These are phyloP conservation scores for Condylostoma magnum DNA, from an alignment of 169 alveolate species.

Conservation along the genomic window DNA sequence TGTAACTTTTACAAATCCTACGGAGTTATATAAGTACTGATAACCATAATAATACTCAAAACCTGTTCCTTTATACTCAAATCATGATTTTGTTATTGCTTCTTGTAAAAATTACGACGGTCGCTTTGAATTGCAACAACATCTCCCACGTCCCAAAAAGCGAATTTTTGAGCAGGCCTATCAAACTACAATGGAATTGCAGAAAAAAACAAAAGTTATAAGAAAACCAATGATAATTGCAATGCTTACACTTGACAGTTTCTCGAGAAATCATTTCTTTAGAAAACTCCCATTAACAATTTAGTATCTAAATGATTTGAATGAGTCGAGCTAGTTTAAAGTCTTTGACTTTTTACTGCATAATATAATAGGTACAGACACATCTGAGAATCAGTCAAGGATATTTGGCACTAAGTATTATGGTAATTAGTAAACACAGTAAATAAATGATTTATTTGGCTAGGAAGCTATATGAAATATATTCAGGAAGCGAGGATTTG, in stretches of 20 bases:
- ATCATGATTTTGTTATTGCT: neutral
- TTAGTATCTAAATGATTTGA: neutral
- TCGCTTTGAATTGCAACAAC: too few relatives aligned
- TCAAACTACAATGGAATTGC: neutral
- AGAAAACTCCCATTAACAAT: conserved; percentile 2
- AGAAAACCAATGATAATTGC: neutral
- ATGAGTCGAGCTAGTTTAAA: neutral
- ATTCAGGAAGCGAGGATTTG: neutral
- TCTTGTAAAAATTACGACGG: neutral
- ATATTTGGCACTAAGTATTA: conserved; percentile 6
- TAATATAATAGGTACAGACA: conserved; percentile 1
- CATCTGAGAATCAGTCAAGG: conserved; percentile 19
- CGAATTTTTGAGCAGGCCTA: neutral
- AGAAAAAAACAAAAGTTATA: neutral
- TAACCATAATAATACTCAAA: neutral
- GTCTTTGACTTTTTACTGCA: conserved; percentile 22
- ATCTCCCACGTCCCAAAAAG: too few relatives aligned
- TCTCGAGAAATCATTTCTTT: conserved; percentile 21
- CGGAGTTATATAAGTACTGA: neutral
- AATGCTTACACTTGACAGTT: neutral
- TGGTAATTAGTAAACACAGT: neutral
- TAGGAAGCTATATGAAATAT: conserved; percentile 13
- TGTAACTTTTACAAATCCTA: neutral
- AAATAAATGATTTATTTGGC: neutral
- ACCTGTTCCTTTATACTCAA: neutral